Base-by-base conservation (phyloP, 2,329 filamentous ascomycete species). In the Whalleya microplaca region DNA sequence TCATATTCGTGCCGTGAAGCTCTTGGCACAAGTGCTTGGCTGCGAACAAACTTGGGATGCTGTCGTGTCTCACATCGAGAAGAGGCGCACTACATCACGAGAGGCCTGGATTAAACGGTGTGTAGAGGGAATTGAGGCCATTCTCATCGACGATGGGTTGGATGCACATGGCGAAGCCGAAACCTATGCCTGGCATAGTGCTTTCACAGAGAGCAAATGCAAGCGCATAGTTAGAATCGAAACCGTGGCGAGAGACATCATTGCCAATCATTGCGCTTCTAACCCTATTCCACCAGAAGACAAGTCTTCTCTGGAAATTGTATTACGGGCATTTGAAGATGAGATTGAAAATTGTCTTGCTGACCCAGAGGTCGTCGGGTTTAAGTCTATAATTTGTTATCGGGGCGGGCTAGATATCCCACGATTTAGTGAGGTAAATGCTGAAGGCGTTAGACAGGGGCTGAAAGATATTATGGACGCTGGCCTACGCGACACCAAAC, bases 301-400 rank as follows among this genome's bases (percentile, higher is more conserved):
- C 71, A 71, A 78, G 10, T 65, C 70, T 1, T 69, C 73, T 12
- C 78, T 78, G 47, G 69, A 74, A 9, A 63, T 68, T n/a, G 82
- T 85, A 65, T 72, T 80, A 12, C 72, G 73, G 2, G 75, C 78
- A 3, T 86, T 87, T 55, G 75, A 78, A 50, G 67, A 72, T 2
- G 72, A 78, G 21, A 86, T 95, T 37, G 68, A 75, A 10, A 72
- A 78, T 1, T 81, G 84, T 2, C 78, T 92, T 21, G 75, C 78
- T 0, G 87, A 95, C 66, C 75, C 83, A 0, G 81, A 87, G 18
- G 86, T 96, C 1, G 90, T 85, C 1, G 91, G 84, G 2, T 96
- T 96, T 80, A 95, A 96, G 72, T 90, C 87, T 1, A 85, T 93
- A 47, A 84, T 96, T 53, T 94, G 91, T 73, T 95, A 95, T 70